Evolutionary conservation across 768 basidiomycete species (phyloP), one percentile per base, ranked within the genome.

Genomic region (Trametopsis cervina): DNA sequence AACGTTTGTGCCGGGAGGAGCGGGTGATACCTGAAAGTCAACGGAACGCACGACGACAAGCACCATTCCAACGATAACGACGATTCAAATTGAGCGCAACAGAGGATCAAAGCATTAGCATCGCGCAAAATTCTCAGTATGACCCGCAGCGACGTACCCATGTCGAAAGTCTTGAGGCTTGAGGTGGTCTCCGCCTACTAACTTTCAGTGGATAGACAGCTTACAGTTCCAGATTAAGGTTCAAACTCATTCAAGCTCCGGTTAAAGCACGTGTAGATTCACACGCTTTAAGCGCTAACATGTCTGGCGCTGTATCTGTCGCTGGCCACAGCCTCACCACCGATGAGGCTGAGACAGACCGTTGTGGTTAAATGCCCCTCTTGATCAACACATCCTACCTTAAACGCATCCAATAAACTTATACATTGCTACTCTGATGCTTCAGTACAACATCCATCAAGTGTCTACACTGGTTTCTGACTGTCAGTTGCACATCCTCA

Each of bases 1-100:
- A 88, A 67, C 94, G 91, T 75, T 98, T 98, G 80, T 98, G 92
- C 68, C 95, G 81, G 62, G 93, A 95, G 56, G 92, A 81, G 62
- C 95, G 87, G 64, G 95, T 89, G 69, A 98, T 97, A 91, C 94
- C 94, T 92, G 59, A 25, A 56, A 21, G 47, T 47, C 47, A 46
- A 10, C 12, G 24, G 24, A n/a, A 27, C n/a, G 13, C 5, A 45
- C 40, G 26, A 43, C 29, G 25, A 2, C 47, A 20, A 43, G 26
- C 21, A 18, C 12, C 37, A 39, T 18, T 35, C n/a, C n/a, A 44
- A n/a, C 41, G 12, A n/a, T 4, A 42, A 35, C 23, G 21, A 37
- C 25, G 42, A 20, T 46, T 42, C 15, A 29, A 49, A 22, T 35
- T 22, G 40, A 12, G 12, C 35, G 49, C n/a, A 35, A 40, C 39